Base-by-base conservation (phyloP, 768 basidiomycete species). In the Russula virescens region DNA sequence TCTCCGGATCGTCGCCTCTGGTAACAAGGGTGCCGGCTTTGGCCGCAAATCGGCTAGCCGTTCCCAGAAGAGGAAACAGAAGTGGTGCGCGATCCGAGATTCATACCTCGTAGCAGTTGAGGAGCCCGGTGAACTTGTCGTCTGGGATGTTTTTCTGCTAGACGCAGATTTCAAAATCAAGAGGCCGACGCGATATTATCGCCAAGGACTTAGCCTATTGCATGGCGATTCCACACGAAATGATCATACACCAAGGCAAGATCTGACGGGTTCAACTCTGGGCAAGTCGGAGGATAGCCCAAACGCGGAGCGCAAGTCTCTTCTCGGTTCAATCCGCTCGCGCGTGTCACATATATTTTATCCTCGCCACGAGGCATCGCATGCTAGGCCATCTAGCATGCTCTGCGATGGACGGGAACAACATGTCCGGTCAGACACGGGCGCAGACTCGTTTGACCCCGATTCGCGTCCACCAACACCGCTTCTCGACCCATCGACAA, bases 81-180 rank as follows among this genome's bases (percentile, higher is more conserved):
- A 87, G 60, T 98, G 97, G 97, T 96, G 93, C 74, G 84, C 91
- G 51, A 84, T 98, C 14, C 81, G 95, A 9, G 96, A 98, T 67
- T 91, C 89, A 67, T 98, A 94, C 74, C 76, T 99, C 13, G 89
- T 97, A 21, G 85, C 87, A 1, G 80, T 93, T 25, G 84, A 89
- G 64, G 93, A 97, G 68, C 88, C 90, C 14, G 94, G 91, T 63
- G 87, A 95, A 90, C 77, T 88, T n/a, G 77, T 76, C n/a, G 76
- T 97, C 43, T 92, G 89, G 84, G 96, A 98, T 62, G 94, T 98
- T 14, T 96, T 99, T 75, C 79, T 98, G 45, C 77, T 98, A 55
- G 96, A 98, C 71, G 75, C 83, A 0, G 88, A 94, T 70, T 98
- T 99, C 71, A 79, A 80, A 55, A 93, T 98, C 58, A 86, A 94